Evolutionary conservation across 2,329 filamentous ascomycete genomes (phyloP), one percentile per base, ranked within the genome.

Genomic region (Colletotrichum caudatum): DNA sequence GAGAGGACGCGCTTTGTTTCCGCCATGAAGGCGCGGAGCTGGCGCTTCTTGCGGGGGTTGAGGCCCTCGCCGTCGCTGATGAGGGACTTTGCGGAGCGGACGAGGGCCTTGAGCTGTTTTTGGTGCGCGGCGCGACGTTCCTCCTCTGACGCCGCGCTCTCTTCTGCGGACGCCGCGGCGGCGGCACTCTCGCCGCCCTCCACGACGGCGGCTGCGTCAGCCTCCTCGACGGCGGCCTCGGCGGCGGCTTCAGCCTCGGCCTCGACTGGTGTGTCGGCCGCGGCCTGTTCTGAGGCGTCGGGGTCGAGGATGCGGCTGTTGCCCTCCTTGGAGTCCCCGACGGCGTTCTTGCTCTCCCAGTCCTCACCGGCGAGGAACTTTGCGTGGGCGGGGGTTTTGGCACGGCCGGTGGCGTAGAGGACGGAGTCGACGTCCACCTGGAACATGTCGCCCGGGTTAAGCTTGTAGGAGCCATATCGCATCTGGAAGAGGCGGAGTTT

Each of bases 381-480:
- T n/a, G 65, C 59, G 56, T 67, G 68, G 39, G 64, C 56, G 54
- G 75, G 50, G 73, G 86, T 81, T 82, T 94, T 96, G 60, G 89
- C 88, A 35, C 88, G 87, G 70, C 96, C 96, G 1, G 95, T 97
- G 44, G 94, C 95, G 77, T 89, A 95, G 82, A 99, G 87, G 68
- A 99, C 96, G 76, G 92, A 90, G 50, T 97, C 94, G 46, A 93
- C 88, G 26, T 98, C 93, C 77, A 99, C 95, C 80, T 97, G 94
- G 87, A 99, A 99, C 90, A 99, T 94, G 81, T 99, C 96, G 76
- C 96, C 96, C 3, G 96, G 97, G 81, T 99, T 99, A 50, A 99
- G 89, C 75, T 94, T 91, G 81, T 99, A 99, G 66, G 94, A 93
- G 11, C 96, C 95, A 79, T 96, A 93, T 74, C 89, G 87, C 93